A percentile compares a stretch with the other conserved stretches of the same genome.
These are phyloP conservation scores for Colletotrichum limetticola DNA, from an alignment of 2,329 filamentous ascomycete species.

Conservation along the genomic window DNA sequence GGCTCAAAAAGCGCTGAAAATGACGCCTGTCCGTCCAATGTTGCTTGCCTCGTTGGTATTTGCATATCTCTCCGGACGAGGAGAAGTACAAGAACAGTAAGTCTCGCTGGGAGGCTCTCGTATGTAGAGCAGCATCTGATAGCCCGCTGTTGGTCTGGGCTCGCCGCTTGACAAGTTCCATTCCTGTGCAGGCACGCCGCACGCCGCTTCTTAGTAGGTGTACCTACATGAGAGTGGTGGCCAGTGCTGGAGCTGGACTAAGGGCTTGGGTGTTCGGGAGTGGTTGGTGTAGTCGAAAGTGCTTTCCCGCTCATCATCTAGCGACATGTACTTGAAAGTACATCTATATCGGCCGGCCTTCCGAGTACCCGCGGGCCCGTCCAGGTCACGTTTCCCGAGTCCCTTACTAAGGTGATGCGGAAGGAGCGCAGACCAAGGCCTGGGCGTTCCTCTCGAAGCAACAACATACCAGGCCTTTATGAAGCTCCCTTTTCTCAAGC, in stretches of 20 bases:
- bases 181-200: neutral
- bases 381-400: neutral
- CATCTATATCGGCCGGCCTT: neutral
- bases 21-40: neutral
- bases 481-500: neutral
- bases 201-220: neutral
- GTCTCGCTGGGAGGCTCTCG: neutral
- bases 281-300: neutral
- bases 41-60: neutral
- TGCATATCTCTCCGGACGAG: neutral
- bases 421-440: neutral
- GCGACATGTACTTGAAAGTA: neutral
- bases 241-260: neutral
- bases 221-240: neutral
- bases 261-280: neutral
- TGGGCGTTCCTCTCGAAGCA: constrained; percentile 25
- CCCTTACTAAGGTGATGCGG: neutral
- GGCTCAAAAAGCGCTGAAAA: neutral
- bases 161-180: neutral
- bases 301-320: neutral
- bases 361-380: neutral
- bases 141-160: neutral
- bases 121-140: neutral
- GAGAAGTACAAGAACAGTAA: neutral
- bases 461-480: constrained; percentile 8